Conservation (phyloP, 805 yeast species). For the Saccharomycopsis guyanensis region DNA sequence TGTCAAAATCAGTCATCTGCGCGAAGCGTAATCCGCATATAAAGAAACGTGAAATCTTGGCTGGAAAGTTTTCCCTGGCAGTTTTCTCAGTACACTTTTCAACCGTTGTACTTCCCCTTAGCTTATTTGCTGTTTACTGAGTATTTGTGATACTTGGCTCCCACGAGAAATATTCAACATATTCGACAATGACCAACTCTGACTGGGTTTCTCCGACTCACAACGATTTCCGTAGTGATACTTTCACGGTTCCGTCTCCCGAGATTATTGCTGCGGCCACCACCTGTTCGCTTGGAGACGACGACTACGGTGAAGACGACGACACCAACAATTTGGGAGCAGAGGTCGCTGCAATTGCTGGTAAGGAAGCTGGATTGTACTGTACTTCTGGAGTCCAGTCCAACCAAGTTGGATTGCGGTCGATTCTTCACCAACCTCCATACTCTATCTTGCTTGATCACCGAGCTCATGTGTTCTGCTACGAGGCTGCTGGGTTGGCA, state of each 20-base stretch:
- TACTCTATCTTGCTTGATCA: slow-evolving; percentile 79
- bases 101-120: no score
- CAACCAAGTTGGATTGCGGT: slow-evolving; percentile 77
- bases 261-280: slow-evolving; percentile 59
- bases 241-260: slow-evolving; percentile 81
- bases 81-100: no score
- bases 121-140: no score
- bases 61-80: no score
- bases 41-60: no score
- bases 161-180: no score
- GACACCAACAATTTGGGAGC: slow-evolving; percentile 59
- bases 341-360: slow-evolving; percentile 59
- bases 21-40: no score
- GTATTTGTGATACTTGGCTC: no score
- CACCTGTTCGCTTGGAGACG: slow-evolving; percentile 65
- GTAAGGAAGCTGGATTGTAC: slow-evolving; percentile 73
- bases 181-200: neutral
- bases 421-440: slow-evolving; percentile 75
- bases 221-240: slow-evolving; percentile 67
- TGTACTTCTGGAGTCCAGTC: slow-evolving; percentile 89
- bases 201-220: slow-evolving; percentile 14
- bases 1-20: no score
- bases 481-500: slow-evolving; percentile 91
- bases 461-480: slow-evolving; percentile 73
- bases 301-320: slow-evolving; percentile 81